Percentiles rank a stretch among this genome's conserved stretches.
These are phyloP conservation scores for Hypholoma sublateritium DNA, from an alignment of 768 basidiomycete genomes.

Conservation along the genomic window DNA sequence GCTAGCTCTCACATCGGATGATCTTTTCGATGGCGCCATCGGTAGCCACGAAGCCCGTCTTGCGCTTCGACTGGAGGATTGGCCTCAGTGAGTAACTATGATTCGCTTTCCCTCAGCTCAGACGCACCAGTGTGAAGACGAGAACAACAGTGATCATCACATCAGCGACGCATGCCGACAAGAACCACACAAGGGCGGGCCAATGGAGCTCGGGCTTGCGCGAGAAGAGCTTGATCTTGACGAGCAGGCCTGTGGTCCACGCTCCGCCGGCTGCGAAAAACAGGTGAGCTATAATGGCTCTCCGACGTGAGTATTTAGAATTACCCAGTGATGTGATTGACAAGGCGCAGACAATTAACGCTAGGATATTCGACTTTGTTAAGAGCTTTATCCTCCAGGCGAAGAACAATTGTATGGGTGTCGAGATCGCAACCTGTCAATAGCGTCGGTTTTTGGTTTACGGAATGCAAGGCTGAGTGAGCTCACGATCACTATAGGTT, in stretches of 20 bases:
- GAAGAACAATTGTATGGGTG: conserved; percentile 48
- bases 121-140: conserved; percentile 35
- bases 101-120: neutral
- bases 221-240: conserved; percentile 33
- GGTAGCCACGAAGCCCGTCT: conserved; percentile 41
- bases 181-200: conserved; percentile 44
- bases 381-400: conserved; percentile 42
- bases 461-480: neutral
- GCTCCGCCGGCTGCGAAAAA: conserved; percentile 35
- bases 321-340: conserved; percentile 36
- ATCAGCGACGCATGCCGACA: conserved; percentile 41
- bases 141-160: conserved; percentile 40
- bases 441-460: too few species aligned
- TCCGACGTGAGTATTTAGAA: neutral
- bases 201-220: conserved; percentile 44
- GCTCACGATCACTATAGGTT: conserved; percentile 33
- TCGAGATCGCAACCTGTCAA: conserved; percentile 39
- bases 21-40: conserved; percentile 41
- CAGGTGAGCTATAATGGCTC: neutral
- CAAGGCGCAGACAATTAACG: conserved; percentile 30
- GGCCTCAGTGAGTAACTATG: neutral
- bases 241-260: conserved; percentile 38
- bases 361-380: conserved; percentile 36
- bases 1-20: conserved; percentile 25
- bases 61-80: conserved; percentile 29